phyloP scores from a whole-genome alignment of 495 filamentous ascomycete genomes.

The Daldinia caldariorum region DNA sequence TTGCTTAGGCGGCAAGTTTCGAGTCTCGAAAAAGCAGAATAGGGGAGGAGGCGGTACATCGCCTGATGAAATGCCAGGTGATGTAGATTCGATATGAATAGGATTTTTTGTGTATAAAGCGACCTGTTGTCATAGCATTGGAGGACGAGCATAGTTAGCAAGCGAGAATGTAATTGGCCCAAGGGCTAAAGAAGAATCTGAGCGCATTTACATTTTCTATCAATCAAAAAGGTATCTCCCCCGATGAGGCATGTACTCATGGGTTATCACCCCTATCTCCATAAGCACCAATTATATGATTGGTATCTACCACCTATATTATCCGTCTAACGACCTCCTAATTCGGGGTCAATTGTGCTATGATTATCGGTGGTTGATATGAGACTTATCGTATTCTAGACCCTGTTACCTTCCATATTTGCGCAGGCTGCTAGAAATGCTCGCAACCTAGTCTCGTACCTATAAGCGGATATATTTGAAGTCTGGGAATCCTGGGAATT shows the following conservation, averaged over 20 bases:
- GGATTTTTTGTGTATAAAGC: background rate
- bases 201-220: conserved; percentile 11
- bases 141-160: conserved; percentile 10
- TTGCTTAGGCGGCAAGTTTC: conserved; percentile 47
- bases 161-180: conserved; percentile 20
- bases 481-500: conserved; percentile 44
- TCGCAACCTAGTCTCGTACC: conserved; percentile 44
- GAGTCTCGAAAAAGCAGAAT: background rate
- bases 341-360: conserved; percentile 47
- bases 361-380: conserved; percentile 55
- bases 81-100: conserved; percentile 2
- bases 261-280: background rate
- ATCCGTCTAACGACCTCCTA: conserved; percentile 21
- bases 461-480: conserved; percentile 43
- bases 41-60: background rate
- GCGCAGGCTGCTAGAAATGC: conserved; percentile 45
- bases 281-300: conserved; percentile 17
- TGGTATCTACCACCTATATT: background rate
- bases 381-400: conserved; percentile 43
- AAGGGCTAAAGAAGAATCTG: conserved; percentile 2
- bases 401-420: conserved; percentile 41
- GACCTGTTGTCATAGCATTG: conserved; percentile 12
- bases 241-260: conserved; percentile 1
- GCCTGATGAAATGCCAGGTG: background rate
- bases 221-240: conserved; percentile 8